A percentile compares a stretch with the other conserved stretches of the same genome.
Conservation (phyloP, 495 filamentous ascomycete species). For the Penicillium soppii region DNA sequence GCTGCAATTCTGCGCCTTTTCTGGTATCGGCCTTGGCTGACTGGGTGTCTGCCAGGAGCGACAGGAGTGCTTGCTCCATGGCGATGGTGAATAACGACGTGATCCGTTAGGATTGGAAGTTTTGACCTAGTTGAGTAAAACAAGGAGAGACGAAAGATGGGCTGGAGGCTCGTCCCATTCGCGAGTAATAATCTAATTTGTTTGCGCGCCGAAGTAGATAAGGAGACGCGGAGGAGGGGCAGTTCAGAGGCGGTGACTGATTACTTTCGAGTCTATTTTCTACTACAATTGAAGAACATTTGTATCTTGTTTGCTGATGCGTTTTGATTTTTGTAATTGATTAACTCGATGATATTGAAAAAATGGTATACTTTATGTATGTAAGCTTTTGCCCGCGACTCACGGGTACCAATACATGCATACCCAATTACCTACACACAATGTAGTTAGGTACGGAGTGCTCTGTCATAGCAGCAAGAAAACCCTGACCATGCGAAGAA, state of each 20-base stretch:
- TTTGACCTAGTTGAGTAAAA: neutral
- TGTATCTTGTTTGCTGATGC: neutral
- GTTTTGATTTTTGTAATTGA: neutral
- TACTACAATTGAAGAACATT: neutral
- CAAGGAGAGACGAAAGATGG: neutral
- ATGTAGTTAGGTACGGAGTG: too few relatives aligned
- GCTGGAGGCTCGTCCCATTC: too few relatives aligned
- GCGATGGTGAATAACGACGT: conserved; percentile 14
- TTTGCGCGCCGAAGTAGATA: conserved; percentile 19
- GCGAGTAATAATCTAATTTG: conserved; percentile 1
- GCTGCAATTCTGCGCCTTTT: conserved; percentile 75
- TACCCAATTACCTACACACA: too few relatives aligned
- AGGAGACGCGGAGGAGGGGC: conserved; percentile 21
- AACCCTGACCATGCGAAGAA: too few relatives aligned
- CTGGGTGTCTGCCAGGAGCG: conserved; percentile 78
- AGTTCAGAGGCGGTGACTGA: conserved; percentile 22
- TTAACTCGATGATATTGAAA: too few relatives aligned
- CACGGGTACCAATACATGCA: too few relatives aligned
- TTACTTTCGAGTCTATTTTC: neutral
- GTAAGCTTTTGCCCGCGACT: too few relatives aligned
- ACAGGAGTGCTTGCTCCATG: conserved; percentile 85
- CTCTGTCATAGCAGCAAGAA: too few relatives aligned
- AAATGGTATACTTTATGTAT: too few relatives aligned
- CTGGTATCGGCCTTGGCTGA: conserved; percentile 64
- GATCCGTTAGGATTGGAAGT: conserved; percentile 14